Base-by-base conservation (phyloP, 257 asterid genomes). In the Solanum ossicruentum region DNA sequence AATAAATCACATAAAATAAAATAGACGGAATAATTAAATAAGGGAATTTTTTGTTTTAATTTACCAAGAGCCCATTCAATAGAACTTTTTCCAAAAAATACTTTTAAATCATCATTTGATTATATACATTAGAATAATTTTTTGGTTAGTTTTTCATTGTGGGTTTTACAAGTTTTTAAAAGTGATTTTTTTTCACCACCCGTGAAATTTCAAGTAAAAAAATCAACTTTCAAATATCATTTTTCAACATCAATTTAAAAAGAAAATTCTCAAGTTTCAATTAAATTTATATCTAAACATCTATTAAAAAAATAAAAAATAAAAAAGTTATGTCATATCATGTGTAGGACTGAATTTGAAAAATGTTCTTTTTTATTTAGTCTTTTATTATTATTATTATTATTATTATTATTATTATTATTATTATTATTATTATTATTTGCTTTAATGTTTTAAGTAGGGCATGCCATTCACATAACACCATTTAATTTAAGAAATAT, bases 381-480 rank as follows among this genome's bases (percentile, higher is more conserved):
- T 56, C 81, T 81, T 58, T 58, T 47, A 18, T 63, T 63, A 66
- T 69, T 54, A 28, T 28, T 28, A 28, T 28, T 28, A 28, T 28
- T 28, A 28, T 28, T 28, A 28, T 28, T 28, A 28, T 28, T 28
- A 28, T 28, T 28, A 28, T 28, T 28, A 28, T 28, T 28, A 28
- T 28, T 28, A 28, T 28, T 28, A 28, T 28, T 28, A 28, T 28
- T 28, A 28, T 28, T 28, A 28, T 28, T 28, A 28, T 67, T 72
- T 51, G 72, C 36, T 21, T 58, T 58, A 70, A 83, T 69, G 57
- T 20, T 15, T 51, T 43, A 63, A 81, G 84, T 84, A 45, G 45
- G 86, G 82, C 43, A 55, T 67, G 80, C 58, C 60, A 69, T 69
- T 78, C 90, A 88, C 85, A 73, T 84, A 82, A 84, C 91, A 86